Evolutionary conservation across 2,329 filamentous ascomycete species (phyloP).

Genomic region (Corynespora cassiicola): DNA sequence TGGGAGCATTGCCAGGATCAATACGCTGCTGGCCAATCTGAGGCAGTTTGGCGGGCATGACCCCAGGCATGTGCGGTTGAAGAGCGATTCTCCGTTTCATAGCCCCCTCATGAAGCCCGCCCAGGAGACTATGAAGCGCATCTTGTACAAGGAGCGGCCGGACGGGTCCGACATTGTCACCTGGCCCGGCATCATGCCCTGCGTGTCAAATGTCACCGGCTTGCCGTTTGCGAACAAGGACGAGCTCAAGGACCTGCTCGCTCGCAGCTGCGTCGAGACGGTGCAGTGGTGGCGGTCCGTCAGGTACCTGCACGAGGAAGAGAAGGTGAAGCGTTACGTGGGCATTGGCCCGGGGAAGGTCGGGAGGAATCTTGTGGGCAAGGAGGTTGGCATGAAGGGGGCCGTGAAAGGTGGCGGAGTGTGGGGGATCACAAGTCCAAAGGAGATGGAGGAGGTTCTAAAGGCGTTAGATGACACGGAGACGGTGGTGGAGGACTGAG

Average conservation of each 20-base stretch:
- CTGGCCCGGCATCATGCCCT: slow-evolving; percentile 77
- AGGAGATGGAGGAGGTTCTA: slow-evolving; percentile 56
- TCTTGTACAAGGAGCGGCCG: slow-evolving; percentile 67
- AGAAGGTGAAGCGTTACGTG: slow-evolving; percentile 82
- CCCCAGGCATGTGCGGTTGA: slow-evolving; percentile 83
- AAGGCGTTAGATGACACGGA: slow-evolving; percentile 56
- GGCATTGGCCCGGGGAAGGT: slow-evolving; percentile 95
- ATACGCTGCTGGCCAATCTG: slow-evolving; percentile 80
- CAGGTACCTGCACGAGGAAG: slow-evolving; percentile 83
- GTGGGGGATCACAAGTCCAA: slow-evolving; percentile 86
- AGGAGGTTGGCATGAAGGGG: slow-evolving; percentile 91
- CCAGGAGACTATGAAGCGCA: slow-evolving; percentile 71
- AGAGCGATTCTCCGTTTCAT: slow-evolving; percentile 89
- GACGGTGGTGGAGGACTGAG: slow-evolving; percentile 44
- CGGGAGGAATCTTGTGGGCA: slow-evolving; percentile 89
- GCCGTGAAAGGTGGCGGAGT: slow-evolving; percentile 87
- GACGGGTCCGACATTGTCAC: slow-evolving; percentile 70
- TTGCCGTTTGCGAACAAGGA: slow-evolving; percentile 75
- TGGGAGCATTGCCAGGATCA: slow-evolving; percentile 83
- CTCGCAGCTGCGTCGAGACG: slow-evolving; percentile 86
- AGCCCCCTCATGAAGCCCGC: slow-evolving; percentile 91
- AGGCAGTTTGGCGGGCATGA: slow-evolving; percentile 91
- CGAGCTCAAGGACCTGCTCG: slow-evolving; percentile 79
- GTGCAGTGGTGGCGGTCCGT: slow-evolving; percentile 96
- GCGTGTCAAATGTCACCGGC: slow-evolving; percentile 86